Evolutionary conservation across 2,329 filamentous ascomycete species (phyloP).

Genomic region (Lomentospora prolificans): DNA sequence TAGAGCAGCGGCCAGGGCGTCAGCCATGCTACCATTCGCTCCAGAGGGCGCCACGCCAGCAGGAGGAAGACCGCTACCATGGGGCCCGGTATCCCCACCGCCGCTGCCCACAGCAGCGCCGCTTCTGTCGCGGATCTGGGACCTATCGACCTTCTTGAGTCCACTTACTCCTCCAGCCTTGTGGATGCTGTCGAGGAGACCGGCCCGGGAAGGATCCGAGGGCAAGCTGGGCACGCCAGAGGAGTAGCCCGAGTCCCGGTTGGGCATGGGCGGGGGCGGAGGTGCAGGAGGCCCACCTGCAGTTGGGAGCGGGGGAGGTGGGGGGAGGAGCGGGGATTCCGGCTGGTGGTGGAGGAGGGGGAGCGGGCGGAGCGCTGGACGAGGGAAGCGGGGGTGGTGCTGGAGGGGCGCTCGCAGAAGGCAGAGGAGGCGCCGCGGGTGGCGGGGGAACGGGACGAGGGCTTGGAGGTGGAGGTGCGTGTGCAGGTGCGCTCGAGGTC

Average conservation of each 20-base stretch:
- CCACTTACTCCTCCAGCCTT: slow-evolving; percentile 55
- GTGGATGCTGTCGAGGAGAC: slow-evolving; percentile 62
- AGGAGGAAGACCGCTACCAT: slow-evolving; percentile 40
- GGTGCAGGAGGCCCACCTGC: slow-evolving; percentile 20
- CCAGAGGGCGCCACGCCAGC: slow-evolving; percentile 41
- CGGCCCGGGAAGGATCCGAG: slow-evolving; percentile 39
- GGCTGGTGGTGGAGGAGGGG: slow-evolving; percentile 28
- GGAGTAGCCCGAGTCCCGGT: slow-evolving; percentile 47
- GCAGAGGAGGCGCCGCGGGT: slow-evolving; percentile 31
- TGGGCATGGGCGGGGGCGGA: slow-evolving; percentile 44
- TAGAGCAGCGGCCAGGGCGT: slow-evolving; percentile 68
- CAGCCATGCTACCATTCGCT: slow-evolving; percentile 62
- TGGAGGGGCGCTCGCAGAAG: slow-evolving; percentile 26
- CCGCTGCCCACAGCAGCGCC: slow-evolving; percentile 46
- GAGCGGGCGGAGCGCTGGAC: slow-evolving; percentile 33
- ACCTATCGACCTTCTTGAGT: slow-evolving; percentile 66
- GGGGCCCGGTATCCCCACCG: slow-evolving; percentile 35
- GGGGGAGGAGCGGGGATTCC: slow-evolving; percentile 18
- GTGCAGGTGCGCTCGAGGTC: slow-evolving; percentile 31
- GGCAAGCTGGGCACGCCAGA: slow-evolving; percentile 40
- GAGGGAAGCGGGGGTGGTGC: slow-evolving; percentile 30
- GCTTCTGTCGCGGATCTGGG: slow-evolving; percentile 63
- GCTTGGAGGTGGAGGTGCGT: slow-evolving; percentile 35
- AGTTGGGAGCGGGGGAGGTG: slow-evolving; percentile 24
- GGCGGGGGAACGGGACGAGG: slow-evolving; percentile 44